These are phyloP conservation scores for Phytophthora gonapodyides DNA, from an alignment of 352 stramenopile genomes.

Conservation along the genomic window DNA sequence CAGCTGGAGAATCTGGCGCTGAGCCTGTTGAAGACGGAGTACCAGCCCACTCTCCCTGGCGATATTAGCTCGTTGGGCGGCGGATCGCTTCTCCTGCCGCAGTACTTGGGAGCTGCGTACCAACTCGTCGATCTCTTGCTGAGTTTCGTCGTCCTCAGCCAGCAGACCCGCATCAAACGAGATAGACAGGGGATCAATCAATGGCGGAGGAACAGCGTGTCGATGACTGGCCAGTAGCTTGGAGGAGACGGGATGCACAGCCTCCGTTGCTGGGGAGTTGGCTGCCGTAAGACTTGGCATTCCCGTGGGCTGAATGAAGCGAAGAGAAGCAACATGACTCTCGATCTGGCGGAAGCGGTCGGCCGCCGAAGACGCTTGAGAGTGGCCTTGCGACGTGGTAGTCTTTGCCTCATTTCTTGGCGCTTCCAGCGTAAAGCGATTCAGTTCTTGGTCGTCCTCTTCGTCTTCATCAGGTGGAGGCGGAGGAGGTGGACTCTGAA, in stretches of 20 bases:
- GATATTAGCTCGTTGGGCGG: conserved; percentile 35
- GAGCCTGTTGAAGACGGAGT: conserved; percentile 70
- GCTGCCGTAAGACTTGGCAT: conserved; percentile 10
- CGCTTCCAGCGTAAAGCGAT: conserved; percentile 34
- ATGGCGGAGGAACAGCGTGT: conserved; percentile 6
- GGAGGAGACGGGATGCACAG: conserved; percentile 22
- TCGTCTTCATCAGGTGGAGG: conserved; percentile 56
- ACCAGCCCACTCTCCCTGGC: conserved; percentile 64
- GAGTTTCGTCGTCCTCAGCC: conserved; percentile 46
- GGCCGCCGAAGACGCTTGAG: conserved; percentile 7
- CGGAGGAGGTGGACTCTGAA: conserved; percentile 54
- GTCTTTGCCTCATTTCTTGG: neutral
- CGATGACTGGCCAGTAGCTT: conserved; percentile 7
- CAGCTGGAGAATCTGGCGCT: conserved; percentile 71
- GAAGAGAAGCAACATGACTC: conserved; percentile 38
- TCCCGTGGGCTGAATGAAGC: conserved; percentile 25
- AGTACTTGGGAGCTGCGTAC: conserved; percentile 47
- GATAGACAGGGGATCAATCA: conserved; percentile 24
- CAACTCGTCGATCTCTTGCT: conserved; percentile 56
- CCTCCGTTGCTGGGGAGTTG: conserved; percentile 13
- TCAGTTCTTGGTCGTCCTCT: conserved; percentile 34
- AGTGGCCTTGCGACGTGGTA: neutral
- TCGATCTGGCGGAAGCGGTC: conserved; percentile 48
- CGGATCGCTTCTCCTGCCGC: conserved; percentile 37
- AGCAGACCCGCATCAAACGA: conserved; percentile 34